Base-by-base conservation (phyloP, 306 rosid genomes). In the Acacia confusa region DNA sequence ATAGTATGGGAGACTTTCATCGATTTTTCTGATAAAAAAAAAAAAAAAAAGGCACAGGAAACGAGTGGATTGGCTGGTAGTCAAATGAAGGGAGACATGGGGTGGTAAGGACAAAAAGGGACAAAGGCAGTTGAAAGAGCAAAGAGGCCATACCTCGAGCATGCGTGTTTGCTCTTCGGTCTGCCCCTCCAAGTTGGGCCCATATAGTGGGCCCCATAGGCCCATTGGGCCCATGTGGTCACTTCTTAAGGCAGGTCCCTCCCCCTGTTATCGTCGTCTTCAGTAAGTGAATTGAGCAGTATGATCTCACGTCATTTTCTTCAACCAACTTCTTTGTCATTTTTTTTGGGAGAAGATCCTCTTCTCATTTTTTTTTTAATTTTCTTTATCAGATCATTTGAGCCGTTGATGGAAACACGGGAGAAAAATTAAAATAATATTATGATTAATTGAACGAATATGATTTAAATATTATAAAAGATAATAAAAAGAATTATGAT, bases 111-210 rank as follows among this genome's bases (percentile, higher is more conserved):
- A 84, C 87, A 88, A 58, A 81, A 79, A 70, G 85, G 86, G 87
- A 88, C 88, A 88, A 28, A 19, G 52, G 58, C 73, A 50, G 88
- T 93, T 89, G 80, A 89, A 87, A 82, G 79, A 74, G 70, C 40
- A 67, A 13, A 48, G 80, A 87, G 83, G 76, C 25, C 77, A 68
- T 57, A 3, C 82, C 83, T 17, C 3, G 3, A 9, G 72, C 87
- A 81, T 81, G 79, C 85, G 74, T 76, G 28, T 60, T 53, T 87
- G 85, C 88, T 55, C 67, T 78, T 50, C 3, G 17, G 32, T 60
- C 66, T 60, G 66, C 3, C 41, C 11, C 20, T 75, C 55, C 72
- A 44, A 20, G 32, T 57, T 72, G 61, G 69, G 9, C 67, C 67
- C 67, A 61, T 61, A 11, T 12, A 0, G 36, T 28, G 69, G 69